Base-by-base conservation (phyloP, 306 rosid genomes). In the Cicer cuneatum region DNA sequence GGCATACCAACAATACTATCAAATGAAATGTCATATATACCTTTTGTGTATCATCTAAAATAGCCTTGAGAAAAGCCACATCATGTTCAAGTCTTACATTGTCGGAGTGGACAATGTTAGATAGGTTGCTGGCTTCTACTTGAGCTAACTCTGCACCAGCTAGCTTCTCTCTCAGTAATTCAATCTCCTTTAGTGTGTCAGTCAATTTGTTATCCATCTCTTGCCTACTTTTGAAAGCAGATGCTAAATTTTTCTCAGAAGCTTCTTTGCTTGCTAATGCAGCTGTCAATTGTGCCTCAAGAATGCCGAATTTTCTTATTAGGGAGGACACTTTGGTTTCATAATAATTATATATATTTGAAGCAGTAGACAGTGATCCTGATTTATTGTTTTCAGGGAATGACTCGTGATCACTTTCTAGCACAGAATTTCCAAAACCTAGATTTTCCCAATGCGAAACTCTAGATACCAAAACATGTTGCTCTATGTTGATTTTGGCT, bases 41-140 rank as follows among this genome's bases (percentile, higher is more conserved):
- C 97, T 94, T 92, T 73, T 92, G 99, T 11, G 97, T 94, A 78
- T 94, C 99, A 61, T 94, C 99, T 70, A 90, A 88, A 67, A 94
- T 87, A 40, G 97, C 99, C 87, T 94, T 94, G 87, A 94, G 97
- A 73, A 94, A 94, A 74, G 99, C 99, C 85, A 94, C 97, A 51
- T 94, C 99, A 60, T 90, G 99, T 81, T 94, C 99, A 11, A 94
- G 97, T 81, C 97, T 84, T 11, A 91, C 95, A 61, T 94, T 94
- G 88, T 94, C 97, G 18, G 95, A 92, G 56, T 94, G 97, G 71
- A 91, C 97, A 51, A 90, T 87, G 72, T 83, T 91, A 2, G 98
- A 94, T 53, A 91, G 87, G 83, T 83, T 90, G 78, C 76, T 90
- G 21, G 93, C 95, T 73, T 91, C 98, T 77, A 91, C 97, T 79